A percentile compares a stretch with the other conserved stretches of the same genome.
Conservation (phyloP, 192 early-diverging fungal species). For the Coemansia sp. region DNA sequence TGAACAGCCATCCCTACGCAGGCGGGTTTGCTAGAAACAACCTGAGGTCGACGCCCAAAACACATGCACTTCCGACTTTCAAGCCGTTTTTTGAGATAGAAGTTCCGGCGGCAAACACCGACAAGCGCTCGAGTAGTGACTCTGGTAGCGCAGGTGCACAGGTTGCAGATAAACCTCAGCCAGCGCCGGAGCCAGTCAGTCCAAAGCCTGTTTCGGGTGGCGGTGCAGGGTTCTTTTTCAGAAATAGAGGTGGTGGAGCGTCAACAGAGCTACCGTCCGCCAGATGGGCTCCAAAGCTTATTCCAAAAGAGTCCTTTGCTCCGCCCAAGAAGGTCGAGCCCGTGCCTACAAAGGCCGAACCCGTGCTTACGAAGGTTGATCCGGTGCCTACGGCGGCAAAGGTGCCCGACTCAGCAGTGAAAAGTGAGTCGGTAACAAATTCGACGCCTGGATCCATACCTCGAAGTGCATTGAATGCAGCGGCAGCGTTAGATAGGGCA, state of each 20-base stretch:
- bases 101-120: conserved; percentile 1
- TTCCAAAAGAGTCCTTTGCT: neutral
- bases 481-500: neutral
- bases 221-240: conserved; percentile 2
- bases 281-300: conserved; percentile 4
- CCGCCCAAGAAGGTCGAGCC: neutral
- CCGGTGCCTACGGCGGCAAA: neutral
- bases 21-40: conserved; percentile 4
- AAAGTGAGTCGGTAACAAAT: neutral
- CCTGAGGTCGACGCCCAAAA: neutral
- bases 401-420: neutral
- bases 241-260: neutral
- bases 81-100: conserved; percentile 1
- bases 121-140: neutral
- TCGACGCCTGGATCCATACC: neutral
- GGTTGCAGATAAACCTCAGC: neutral
- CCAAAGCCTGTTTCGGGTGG: neutral
- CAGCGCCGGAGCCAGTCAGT: neutral
- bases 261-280: neutral
- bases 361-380: neutral
- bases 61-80: neutral
- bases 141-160: neutral
- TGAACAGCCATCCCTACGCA: neutral
- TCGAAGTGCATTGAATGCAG: neutral
- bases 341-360: neutral